Percentiles rank a stretch among this genome's conserved stretches.
These are phyloP conservation scores for Manihot esculenta DNA, from an alignment of 441 rosid species.

Conservation along the genomic window DNA sequence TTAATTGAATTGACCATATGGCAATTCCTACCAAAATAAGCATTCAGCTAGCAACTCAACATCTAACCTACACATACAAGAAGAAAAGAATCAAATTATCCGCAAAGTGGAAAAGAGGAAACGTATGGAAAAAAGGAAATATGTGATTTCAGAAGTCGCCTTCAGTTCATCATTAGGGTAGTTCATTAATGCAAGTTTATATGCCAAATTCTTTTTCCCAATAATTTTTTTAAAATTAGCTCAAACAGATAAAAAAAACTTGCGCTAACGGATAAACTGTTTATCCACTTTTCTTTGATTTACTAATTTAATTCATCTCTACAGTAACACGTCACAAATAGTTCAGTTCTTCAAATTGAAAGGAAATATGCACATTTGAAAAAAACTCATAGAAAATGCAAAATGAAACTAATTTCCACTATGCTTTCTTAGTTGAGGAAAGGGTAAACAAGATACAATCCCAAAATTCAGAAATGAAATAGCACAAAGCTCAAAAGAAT, in stretches of 20 bases:
- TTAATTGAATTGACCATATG: not conserved
- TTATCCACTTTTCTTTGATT: not conserved
- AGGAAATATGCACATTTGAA: not conserved
- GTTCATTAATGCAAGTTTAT: not conserved
- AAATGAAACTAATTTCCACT: not conserved
- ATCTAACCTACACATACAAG: not conserved
- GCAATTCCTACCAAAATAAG: not conserved
- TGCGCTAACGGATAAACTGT: not conserved
- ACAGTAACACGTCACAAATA: not conserved
- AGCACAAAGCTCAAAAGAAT: constrained; percentile 17
- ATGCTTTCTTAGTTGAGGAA: constrained; percentile 6
- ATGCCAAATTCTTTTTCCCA: not conserved
- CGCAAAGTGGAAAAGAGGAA: not conserved
- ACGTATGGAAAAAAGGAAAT: not conserved
- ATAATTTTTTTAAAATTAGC: not conserved
- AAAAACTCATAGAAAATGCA: not conserved
- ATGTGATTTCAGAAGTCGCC: not conserved
- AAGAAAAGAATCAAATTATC: not conserved
- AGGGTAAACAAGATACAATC: not conserved
- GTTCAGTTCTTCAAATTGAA: not conserved
- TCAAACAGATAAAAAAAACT: not conserved
- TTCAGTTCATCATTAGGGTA: not conserved
- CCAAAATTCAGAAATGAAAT: not conserved
- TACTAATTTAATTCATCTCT: constrained; percentile 8
- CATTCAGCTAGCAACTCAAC: not conserved